phyloP scores from a whole-genome alignment of 169 alveolate species.

The Haemoproteus tartakovskyi region DNA sequence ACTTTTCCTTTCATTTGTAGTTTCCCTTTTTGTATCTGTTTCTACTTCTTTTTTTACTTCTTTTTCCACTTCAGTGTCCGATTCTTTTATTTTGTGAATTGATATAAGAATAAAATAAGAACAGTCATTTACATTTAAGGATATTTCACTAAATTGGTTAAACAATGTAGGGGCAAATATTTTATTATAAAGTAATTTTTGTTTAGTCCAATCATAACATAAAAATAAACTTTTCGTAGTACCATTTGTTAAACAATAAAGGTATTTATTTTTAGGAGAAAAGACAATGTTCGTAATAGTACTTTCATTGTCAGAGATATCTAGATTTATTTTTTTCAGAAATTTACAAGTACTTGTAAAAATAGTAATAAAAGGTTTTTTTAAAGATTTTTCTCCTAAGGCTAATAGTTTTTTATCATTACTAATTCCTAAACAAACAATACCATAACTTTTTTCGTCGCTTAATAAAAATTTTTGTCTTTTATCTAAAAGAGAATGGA shows the following conservation, averaged over 20 bases:
- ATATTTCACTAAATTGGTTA: slow-evolving; percentile 26
- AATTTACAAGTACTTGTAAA: slow-evolving; percentile 13
- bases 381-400: slow-evolving; percentile 42
- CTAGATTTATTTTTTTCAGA: slow-evolving; percentile 19
- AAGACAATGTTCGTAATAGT: slow-evolving; percentile 26
- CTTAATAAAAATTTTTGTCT: slow-evolving; percentile 36
- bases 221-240: slow-evolving; percentile 55
- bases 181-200: slow-evolving; percentile 38
- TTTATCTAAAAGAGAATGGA: slow-evolving; percentile 25
- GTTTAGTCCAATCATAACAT: slow-evolving; percentile 55
- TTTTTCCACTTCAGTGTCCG: too few species aligned
- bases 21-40: too few species aligned
- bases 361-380: slow-evolving; percentile 41
- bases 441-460: slow-evolving; percentile 53
- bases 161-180: slow-evolving; percentile 21
- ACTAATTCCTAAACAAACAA: slow-evolving; percentile 44
- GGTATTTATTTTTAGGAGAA: slow-evolving; percentile 58
- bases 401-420: slow-evolving; percentile 44
- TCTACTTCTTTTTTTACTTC: too few species aligned
- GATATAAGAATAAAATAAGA: slow-evolving; percentile 36
- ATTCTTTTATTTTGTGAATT: too few species aligned
- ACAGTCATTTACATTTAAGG: slow-evolving; percentile 21
- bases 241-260: slow-evolving; percentile 59
- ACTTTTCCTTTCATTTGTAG: too few species aligned
- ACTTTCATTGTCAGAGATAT: slow-evolving; percentile 47